These are phyloP conservation scores for Scopulariopsis brevicaulis DNA, from an alignment of 2,329 filamentous ascomycete species.

Conservation along the genomic window DNA sequence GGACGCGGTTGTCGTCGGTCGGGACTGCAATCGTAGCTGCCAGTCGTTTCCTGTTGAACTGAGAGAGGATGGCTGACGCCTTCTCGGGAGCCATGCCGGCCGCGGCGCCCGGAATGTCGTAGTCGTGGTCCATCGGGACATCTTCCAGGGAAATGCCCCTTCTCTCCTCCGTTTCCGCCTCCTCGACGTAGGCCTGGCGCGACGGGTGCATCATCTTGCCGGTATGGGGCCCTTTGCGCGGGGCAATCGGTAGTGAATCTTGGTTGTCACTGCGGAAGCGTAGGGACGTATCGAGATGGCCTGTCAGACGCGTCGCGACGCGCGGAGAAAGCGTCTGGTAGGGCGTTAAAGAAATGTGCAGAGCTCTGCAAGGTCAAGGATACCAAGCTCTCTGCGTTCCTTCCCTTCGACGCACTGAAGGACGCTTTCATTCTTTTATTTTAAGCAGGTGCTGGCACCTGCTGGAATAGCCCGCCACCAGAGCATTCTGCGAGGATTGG, in stretches of 20 bases:
- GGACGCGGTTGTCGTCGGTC: slow-evolving; percentile 83
- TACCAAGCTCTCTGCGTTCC: background rate
- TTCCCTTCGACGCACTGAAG: background rate
- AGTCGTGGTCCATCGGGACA: slow-evolving; percentile 63
- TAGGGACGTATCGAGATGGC: background rate
- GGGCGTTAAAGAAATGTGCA: background rate
- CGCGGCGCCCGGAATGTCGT: slow-evolving; percentile 58
- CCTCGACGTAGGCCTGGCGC: slow-evolving; percentile 89
- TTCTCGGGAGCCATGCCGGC: slow-evolving; percentile 66
- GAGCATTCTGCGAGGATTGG: background rate
- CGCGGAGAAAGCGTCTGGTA: background rate
- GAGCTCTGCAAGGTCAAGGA: background rate
- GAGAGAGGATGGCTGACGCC: slow-evolving; percentile 72
- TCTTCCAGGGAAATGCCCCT: slow-evolving; percentile 31
- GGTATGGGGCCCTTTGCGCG: background rate
- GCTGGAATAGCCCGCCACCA: too few species aligned
- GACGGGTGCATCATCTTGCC: slow-evolving; percentile 68
- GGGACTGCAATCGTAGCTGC: slow-evolving; percentile 85
- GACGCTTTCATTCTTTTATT: background rate
- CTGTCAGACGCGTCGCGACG: background rate
- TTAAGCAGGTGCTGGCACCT: background rate
- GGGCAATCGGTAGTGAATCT: background rate
- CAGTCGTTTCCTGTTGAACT: slow-evolving; percentile 84
- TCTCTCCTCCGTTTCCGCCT: slow-evolving; percentile 43
- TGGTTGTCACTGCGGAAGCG: background rate